A percentile compares a stretch with the other conserved stretches of the same genome.
Evolutionary conservation across 2,329 filamentous ascomycete genomes (phyloP).

Genomic region (Aspergillus cejpii): DNA sequence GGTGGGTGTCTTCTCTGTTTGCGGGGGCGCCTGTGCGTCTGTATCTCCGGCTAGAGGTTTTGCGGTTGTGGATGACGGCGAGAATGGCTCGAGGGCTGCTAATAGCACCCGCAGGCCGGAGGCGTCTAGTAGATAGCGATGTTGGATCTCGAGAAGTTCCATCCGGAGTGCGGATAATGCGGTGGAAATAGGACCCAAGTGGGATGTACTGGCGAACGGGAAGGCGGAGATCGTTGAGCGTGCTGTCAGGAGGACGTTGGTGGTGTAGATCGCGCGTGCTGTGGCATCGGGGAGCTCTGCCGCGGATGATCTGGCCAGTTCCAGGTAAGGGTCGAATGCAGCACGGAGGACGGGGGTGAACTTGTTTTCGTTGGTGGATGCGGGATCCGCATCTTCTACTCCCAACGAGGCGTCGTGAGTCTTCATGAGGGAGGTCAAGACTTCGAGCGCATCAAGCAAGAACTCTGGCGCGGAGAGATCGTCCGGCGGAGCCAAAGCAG

Average conservation of each 20-base stretch:
- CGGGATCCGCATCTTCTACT: conserved; percentile 38
- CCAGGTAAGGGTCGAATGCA: conserved; percentile 78
- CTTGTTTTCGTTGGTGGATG: conserved; percentile 55
- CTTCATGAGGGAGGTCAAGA: conserved; percentile 70
- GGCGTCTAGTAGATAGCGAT: conserved; percentile 63
- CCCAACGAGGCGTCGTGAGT: conserved; percentile 76
- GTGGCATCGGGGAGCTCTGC: conserved; percentile 33
- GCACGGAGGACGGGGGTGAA: conserved; percentile 71
- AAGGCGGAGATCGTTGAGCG: conserved; percentile 34
- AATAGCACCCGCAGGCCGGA: conserved; percentile 67
- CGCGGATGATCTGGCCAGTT: conserved; percentile 53
- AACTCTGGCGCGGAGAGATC: conserved; percentile 75
- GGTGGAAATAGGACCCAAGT: conserved; percentile 53
- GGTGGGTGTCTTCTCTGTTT: conserved; percentile 28
- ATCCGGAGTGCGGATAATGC: conserved; percentile 43
- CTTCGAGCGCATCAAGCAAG: conserved; percentile 69
- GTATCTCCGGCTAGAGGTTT: conserved; percentile 14
- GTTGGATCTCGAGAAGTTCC: conserved; percentile 61
- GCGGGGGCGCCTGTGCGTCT: conserved; percentile 14
- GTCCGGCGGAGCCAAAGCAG: conserved; percentile 62
- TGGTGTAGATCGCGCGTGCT: conserved; percentile 45
- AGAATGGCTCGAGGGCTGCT: conserved; percentile 46
- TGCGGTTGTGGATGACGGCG: conserved; percentile 16
- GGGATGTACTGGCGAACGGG: conserved; percentile 56
- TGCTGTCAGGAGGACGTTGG: conserved; percentile 43